phyloP scores from a whole-genome alignment of 495 filamentous ascomycete genomes.

The Lepidopterella palustris region DNA sequence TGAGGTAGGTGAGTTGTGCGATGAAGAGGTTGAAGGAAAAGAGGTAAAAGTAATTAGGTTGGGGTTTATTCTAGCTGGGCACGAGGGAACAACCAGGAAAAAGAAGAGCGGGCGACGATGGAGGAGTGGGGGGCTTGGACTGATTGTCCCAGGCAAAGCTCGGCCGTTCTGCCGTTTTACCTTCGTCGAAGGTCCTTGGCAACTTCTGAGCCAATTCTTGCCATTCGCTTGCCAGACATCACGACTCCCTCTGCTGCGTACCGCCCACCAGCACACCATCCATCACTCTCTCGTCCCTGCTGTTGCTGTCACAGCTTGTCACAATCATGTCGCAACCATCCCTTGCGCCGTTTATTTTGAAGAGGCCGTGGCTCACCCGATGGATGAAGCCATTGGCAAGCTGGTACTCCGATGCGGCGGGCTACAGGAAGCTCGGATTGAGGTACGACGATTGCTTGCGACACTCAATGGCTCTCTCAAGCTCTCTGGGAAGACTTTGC shows the following conservation, averaged over 20 bases:
- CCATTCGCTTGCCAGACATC: not conserved
- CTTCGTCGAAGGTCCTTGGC: not conserved
- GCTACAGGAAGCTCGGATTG: conserved; percentile 89
- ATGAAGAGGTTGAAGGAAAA: not conserved
- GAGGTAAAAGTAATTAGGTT: too few species aligned
- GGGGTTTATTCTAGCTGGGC: too few species aligned
- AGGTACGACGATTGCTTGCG: conserved; percentile 50
- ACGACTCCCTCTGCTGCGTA: not conserved
- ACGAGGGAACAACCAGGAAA: not conserved
- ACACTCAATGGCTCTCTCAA: not conserved
- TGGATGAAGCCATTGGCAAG: conserved; percentile 70
- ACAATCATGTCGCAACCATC: conserved; percentile 66
- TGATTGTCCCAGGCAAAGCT: not conserved
- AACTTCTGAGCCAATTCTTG: not conserved
- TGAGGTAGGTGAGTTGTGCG: too few species aligned
- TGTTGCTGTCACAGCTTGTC: conserved; percentile 2
- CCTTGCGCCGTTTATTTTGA: conserved; percentile 62
- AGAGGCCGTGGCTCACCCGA: conserved; percentile 76
- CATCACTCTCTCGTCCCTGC: conserved; percentile 10
- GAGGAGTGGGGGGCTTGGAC: not conserved
- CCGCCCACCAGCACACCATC: not conserved
- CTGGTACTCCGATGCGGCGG: conserved; percentile 79
- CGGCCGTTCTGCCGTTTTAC: not conserved
- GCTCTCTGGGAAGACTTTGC: not conserved
- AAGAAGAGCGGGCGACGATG: not conserved